These are phyloP conservation scores for Rhododendron henanense DNA, from an alignment of 148 eudicot species.

Conservation along the genomic window DNA sequence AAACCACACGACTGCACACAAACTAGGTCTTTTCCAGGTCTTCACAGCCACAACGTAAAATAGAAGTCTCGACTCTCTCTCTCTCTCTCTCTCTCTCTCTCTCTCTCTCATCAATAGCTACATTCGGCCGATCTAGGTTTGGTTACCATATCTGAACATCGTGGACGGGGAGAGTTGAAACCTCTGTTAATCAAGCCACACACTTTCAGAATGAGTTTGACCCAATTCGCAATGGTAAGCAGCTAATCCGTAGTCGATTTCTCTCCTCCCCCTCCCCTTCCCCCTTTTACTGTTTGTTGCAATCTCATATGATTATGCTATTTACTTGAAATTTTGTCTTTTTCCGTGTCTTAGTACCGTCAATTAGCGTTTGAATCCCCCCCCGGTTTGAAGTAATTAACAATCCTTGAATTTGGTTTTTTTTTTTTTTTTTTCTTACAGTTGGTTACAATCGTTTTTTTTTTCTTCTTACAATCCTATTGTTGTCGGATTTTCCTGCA, in stretches of 20 bases:
- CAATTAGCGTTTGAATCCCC: not conserved
- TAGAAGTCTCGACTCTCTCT: no score
- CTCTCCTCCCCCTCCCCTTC: no score
- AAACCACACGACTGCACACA: no score
- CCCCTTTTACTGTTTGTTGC: not conserved
- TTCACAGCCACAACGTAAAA: no score
- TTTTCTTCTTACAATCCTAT: no score
- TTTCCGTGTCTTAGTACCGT: not conserved
- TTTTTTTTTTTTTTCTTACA: not conserved
- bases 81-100: no score
- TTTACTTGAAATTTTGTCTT: not conserved
- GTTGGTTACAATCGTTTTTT: not conserved
- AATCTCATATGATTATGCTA: not conserved
- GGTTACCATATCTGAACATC: not conserved
- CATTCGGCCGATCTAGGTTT: not conserved
- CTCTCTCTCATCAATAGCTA: not conserved
- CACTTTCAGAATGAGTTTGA: not conserved
- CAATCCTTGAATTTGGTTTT: not conserved
- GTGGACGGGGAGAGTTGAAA: not conserved
- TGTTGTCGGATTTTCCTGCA: no score
- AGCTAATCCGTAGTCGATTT: not conserved
- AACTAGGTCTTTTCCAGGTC: no score
- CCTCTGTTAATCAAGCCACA: not conserved
- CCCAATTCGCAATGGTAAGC: not conserved
- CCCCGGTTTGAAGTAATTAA: not conserved